Evolutionary conservation across 2,329 filamentous ascomycete species (phyloP).

Genomic region (Aspergillus luchuensis): DNA sequence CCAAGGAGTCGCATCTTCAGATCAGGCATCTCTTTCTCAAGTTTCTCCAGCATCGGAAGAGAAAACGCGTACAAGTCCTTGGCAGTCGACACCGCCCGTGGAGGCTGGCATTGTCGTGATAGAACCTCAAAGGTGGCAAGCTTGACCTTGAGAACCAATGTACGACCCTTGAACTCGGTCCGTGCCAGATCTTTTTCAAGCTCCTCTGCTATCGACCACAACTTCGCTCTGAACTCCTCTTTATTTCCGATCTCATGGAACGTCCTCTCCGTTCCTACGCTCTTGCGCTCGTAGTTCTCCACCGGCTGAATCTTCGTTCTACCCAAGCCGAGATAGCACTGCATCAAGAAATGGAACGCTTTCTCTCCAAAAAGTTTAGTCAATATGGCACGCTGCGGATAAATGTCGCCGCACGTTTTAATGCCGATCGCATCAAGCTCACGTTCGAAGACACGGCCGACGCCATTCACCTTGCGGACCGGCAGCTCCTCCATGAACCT

Average conservation of each 20-base stretch:
- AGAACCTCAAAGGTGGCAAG: constrained; percentile 91
- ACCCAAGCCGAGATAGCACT: constrained; percentile 82
- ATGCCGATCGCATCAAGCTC: constrained; percentile 86
- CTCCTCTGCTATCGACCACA: constrained; percentile 79
- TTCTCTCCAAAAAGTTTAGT: constrained; percentile 86
- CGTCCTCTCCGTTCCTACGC: constrained; percentile 89
- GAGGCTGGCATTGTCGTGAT: constrained; percentile 73
- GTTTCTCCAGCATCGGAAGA: constrained; percentile 77
- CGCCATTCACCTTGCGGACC: constrained; percentile 87
- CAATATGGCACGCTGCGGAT: constrained; percentile 71
- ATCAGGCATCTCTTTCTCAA: constrained; percentile 78
- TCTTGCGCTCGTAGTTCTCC: constrained; percentile 89
- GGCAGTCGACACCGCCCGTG: constrained; percentile 69
- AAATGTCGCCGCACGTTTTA: constrained; percentile 86
- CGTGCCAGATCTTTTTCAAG: constrained; percentile 80
- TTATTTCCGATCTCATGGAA: constrained; percentile 78
- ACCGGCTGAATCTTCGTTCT: constrained; percentile 82
- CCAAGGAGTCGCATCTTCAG: constrained; percentile 86
- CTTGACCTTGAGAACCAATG: constrained; percentile 88
- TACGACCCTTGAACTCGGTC: constrained; percentile 85
- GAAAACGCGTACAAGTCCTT: constrained; percentile 83
- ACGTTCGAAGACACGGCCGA: constrained; percentile 91
- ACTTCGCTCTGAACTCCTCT: constrained; percentile 69
- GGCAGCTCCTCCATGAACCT: constrained; percentile 81
- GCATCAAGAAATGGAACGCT: constrained; percentile 80